These are phyloP conservation scores for Ophiostoma triangulosporum DNA, from an alignment of 2,329 filamentous ascomycete species.

Conservation along the genomic window DNA sequence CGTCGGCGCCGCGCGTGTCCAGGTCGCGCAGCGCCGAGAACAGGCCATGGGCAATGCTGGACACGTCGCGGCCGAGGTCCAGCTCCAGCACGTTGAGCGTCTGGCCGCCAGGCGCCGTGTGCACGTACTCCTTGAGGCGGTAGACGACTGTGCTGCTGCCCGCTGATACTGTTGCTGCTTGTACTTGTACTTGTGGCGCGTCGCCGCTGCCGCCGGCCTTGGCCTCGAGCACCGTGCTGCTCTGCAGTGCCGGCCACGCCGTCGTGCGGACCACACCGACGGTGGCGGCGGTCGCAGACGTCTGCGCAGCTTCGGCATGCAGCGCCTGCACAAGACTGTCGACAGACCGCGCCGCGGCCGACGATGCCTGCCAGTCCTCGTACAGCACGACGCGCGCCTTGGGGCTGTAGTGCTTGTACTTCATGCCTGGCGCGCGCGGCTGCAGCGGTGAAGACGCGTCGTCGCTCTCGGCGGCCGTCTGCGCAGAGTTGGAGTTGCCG, in stretches of 20 bases:
- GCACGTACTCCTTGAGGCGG: slow-evolving; percentile 26
- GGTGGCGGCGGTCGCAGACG: neutral
- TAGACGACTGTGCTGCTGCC: slow-evolving; percentile 5
- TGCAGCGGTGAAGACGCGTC: slow-evolving; percentile 10
- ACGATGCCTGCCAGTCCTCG: slow-evolving; percentile 39
- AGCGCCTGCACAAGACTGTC: slow-evolving; percentile 11
- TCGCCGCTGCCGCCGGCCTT: slow-evolving; percentile 16
- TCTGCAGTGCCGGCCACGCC: slow-evolving; percentile 34
- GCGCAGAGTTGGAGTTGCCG: slow-evolving; percentile 29
- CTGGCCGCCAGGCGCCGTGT: slow-evolving; percentile 17
- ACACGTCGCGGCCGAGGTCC: slow-evolving; percentile 54
- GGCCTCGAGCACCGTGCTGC: slow-evolving; percentile 17
- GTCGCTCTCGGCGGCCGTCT: neutral
- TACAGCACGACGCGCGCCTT: slow-evolving; percentile 76
- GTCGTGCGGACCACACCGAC: slow-evolving; percentile 44
- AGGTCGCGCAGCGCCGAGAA: slow-evolving; percentile 80
- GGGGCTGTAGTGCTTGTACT: slow-evolving; percentile 96
- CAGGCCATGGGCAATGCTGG: slow-evolving; percentile 68
- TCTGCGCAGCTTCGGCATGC: slow-evolving; percentile 8
- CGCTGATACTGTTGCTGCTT: neutral
- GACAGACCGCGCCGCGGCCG: slow-evolving; percentile 19
- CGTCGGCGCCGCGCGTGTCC: slow-evolving; percentile 63
- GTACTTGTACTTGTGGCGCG: too few relatives aligned
- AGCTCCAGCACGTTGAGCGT: slow-evolving; percentile 47
- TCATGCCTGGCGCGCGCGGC: slow-evolving; percentile 91